Evolutionary conservation across 208 protist genomes (phyloP).

Genomic region (Trichomonas vaginalis): DNA sequence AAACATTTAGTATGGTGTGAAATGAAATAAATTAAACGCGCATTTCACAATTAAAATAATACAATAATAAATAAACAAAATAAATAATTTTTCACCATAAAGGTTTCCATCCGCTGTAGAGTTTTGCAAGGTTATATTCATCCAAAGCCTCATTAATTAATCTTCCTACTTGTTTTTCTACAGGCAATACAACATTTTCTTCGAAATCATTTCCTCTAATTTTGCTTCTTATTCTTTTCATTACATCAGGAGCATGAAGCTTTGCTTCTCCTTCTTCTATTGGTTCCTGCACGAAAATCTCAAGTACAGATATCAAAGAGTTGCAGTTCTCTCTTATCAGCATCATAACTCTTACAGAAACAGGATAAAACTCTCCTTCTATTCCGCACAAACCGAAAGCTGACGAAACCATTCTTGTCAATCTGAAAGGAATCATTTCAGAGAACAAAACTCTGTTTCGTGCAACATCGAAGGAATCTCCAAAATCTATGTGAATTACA

Average conservation of each 20-base stretch:
- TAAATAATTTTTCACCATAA: not conserved
- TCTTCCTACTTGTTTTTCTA: not conserved
- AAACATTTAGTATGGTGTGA: no score
- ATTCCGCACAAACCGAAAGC: not conserved
- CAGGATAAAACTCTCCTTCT: not conserved
- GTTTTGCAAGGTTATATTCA: not conserved
- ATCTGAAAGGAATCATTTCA: constrained; percentile 5
- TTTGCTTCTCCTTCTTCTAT: not conserved
- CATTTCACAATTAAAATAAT: no score
- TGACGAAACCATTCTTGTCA: not conserved
- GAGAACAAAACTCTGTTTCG: not conserved
- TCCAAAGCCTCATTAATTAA: not conserved
- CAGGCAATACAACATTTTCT: not conserved
- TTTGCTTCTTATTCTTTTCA: not conserved
- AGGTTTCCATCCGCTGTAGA: not conserved
- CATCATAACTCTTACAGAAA: not conserved
- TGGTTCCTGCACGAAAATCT: not conserved
- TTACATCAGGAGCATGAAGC: not conserved
- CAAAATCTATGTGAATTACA: not conserved
- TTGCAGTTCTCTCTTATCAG: constrained; percentile 2
- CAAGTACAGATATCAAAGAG: not conserved
- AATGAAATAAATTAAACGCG: no score
- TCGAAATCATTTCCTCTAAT: not conserved
- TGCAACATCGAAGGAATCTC: constrained; percentile 14
- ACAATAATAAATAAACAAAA: not conserved